Evolutionary conservation across 805 yeast species (phyloP), one percentile per base, ranked within the genome.

Genomic region (Candida jianshihensis): DNA sequence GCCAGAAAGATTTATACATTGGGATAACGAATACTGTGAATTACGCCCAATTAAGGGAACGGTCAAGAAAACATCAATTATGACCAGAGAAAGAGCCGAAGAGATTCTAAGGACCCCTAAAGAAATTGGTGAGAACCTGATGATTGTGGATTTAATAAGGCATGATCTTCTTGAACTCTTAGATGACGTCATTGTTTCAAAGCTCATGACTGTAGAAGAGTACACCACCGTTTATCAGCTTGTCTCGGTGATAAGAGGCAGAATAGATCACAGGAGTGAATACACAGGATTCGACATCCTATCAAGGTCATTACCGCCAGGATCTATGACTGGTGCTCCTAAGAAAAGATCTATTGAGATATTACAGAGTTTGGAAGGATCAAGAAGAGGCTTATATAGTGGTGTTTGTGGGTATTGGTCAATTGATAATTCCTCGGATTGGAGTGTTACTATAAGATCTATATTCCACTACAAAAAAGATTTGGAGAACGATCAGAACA

Each of bases 261-360:
- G 26, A 30, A 51, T 36, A 6, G 21, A 40, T 2, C n/a, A n/a
- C n/a, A n/a, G n/a, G n/a, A 36, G 49, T 3, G 35, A 47, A 20
- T 78, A 70, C 46, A 63, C 70, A 11, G 98, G 97, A 0, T 63
- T 89, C 18, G 97, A 92, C 54, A 64, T 90, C 3, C 66, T 92
- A 11, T 71, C 76, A 16, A 75, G 75, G 40, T 77, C 96, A 0
- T 63, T 94, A 25, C 98, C 99, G 3, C 96, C 99, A 0, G 99
- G 99, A 0, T 90, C 97, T 1, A 92, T 92, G 99, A 92, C 99
- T 0, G 99, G 99, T 3, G 99, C 99, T 0, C 99, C 99, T 3
- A 92, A 92, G 62, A 83, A 81, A 48, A 71, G 96, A 40, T 86
- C 96, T 0, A 95, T 92, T 6, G 92, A 90, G 56, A 57, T 94